A percentile compares a stretch with the other conserved stretches of the same genome.
These are phyloP conservation scores for Microcyclosporella mali DNA, from an alignment of 2,329 filamentous ascomycete genomes.

Conservation along the genomic window DNA sequence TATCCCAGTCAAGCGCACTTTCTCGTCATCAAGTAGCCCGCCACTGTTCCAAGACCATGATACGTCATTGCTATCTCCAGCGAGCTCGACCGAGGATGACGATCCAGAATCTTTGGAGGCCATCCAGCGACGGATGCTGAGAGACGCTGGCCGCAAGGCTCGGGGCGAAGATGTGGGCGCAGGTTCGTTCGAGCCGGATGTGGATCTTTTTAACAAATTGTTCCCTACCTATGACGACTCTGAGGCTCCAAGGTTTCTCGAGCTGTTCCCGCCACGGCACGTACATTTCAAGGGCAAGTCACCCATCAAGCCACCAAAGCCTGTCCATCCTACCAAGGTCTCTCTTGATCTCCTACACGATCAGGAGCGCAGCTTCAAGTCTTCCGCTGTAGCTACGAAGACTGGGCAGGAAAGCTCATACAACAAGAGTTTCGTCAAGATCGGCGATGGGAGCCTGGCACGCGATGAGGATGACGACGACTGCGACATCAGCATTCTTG, in stretches of 20 bases:
- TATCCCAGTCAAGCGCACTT: slow-evolving; percentile 9
- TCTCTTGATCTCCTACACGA: slow-evolving; percentile 80
- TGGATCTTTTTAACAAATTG: slow-evolving; percentile 69
- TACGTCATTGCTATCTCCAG: slow-evolving; percentile 19
- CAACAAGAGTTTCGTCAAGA: slow-evolving; percentile 34
- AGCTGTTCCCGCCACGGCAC: slow-evolving; percentile 74
- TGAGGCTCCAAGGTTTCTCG: slow-evolving; percentile 69
- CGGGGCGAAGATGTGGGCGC: slow-evolving; percentile 22
- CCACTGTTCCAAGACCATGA: slow-evolving; percentile 21
- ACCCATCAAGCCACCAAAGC: slow-evolving; percentile 71
- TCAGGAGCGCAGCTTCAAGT: slow-evolving; percentile 76
- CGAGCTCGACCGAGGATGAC: slow-evolving; percentile 17
- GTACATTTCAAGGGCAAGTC: slow-evolving; percentile 73
- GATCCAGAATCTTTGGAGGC: slow-evolving; percentile 17
- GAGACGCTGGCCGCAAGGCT: slow-evolving; percentile 18
- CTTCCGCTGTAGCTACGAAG: slow-evolving; percentile 49
- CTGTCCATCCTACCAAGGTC: slow-evolving; percentile 79
- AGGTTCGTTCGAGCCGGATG: slow-evolving; percentile 52
- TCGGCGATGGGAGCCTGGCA: slow-evolving; percentile 50
- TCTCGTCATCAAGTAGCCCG: slow-evolving; percentile 21
- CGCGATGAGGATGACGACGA: slow-evolving; percentile 47
- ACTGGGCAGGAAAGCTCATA: slow-evolving; percentile 42
- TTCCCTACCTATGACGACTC: slow-evolving; percentile 77
- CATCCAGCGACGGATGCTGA: slow-evolving; percentile 30
- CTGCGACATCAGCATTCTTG: slow-evolving; percentile 46